Base-by-base conservation (phyloP, 163 green algal species). In the Volvox carteri region DNA sequence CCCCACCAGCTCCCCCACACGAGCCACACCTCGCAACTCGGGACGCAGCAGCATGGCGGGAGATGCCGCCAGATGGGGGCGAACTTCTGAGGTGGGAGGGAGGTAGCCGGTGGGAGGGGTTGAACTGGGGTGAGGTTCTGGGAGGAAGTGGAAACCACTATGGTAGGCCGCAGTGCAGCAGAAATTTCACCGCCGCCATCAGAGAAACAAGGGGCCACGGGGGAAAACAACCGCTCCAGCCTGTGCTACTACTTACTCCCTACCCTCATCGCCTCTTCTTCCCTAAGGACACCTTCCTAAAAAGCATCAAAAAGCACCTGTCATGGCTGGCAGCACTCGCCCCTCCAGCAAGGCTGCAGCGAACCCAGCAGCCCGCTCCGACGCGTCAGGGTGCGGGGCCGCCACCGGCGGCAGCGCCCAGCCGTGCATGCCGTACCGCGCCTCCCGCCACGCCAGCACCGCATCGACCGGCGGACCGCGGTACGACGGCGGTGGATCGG, bases 331-430 rank as follows among this genome's bases (percentile, higher is more conserved):
- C 79, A 98, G 78, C 52, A 97, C 95, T 5, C 72, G 84, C 1
- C 97, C 97, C 37, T 94, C 93, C 41, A 99, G 89, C 89, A 99
- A 90, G 18, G 96, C 97, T 18, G 92, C 92, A 1, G 90, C 97
- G 90, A 99, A 98, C 52, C 92, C 89, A 1, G 92, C 92, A 42
- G 90, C 90, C 19, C 94, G 86, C 54, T 81, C 88, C 0, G 54
- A 21, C 7, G 76, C 18, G 48, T 97, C 92, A 0, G 90, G 90
- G 80, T 95, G 92, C 35, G 44, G 72, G 14, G 74, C 67, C 14
- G 90, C 37, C 30, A 92, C 44, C 12, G 89, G 91, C 18, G 97
- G 97, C 81, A 99, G 93, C 65, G 91, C 62, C 97, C 97, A 99
- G 28, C 33, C 84, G 75, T 96, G 95, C 35, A 72, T 88, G 2